Evolutionary conservation across 2,329 filamentous ascomycete species (phyloP), one percentile per base, ranked within the genome.

Genomic region (Fusarium sp.): DNA sequence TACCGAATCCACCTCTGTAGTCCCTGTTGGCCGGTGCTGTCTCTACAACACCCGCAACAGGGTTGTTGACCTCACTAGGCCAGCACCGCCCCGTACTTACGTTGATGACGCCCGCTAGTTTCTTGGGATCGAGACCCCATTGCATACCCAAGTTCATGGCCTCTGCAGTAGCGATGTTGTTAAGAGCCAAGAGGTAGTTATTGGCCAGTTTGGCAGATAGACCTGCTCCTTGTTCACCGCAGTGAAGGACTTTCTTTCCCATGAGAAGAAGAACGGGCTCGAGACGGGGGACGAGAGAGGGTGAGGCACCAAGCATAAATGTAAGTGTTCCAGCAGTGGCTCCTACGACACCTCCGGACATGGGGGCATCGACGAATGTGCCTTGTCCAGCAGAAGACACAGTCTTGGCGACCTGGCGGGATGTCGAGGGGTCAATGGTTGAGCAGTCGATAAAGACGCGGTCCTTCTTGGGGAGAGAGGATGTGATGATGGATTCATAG

Each of bases 1-100:
- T 88, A 3, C 91, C 91, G 70, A 95, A 96, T 0, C 93, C 93
- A 44, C 93, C 93, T 20, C 83, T 80, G 74, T 94, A 99, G 55
- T 92, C 94, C 58, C 91, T 85, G 56, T 85, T 88, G 0, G 94
- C 92, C 0, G 95, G 94, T 3, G 93, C 88, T 1, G 86, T 88
- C 64, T 91, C 89, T 23, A 95, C 86, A 0, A 98, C 94, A 16
- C 94, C 94, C 13, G 90, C 90, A 5, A 98, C 94, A 0, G 96
- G 96, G 77, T 98, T 98, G 81, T 99, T 99, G 66, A 97, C 84
- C 81, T 98, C 94, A 74, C 91, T 96, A 2, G 95, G 94, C 96
- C 96, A 99, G 85, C 94, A 98, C 70, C 86, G 89, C n/a, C 96
- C 96, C 1, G 95, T 98, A 73, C 93, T 96, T 6, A 92, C 92